phyloP scores from a whole-genome alignment of 192 early-diverging fungal genomes.

The Coemansia sp. region DNA sequence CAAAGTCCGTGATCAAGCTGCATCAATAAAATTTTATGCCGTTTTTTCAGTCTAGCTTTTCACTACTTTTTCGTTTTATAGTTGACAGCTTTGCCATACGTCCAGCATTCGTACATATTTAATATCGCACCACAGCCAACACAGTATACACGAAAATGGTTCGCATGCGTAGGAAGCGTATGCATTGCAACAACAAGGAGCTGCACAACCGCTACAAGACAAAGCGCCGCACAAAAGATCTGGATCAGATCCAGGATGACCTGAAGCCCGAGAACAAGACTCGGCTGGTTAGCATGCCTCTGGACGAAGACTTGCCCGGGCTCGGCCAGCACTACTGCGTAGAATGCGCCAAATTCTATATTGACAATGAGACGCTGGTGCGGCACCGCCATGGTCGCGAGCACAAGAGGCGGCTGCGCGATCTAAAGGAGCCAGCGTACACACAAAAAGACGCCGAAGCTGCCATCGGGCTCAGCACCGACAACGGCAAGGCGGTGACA shows the following conservation, averaged over 20 bases:
- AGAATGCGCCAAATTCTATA: conserved; percentile 74
- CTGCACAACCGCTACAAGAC: conserved; percentile 79
- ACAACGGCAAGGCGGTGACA: conserved; percentile 51
- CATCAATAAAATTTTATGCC: not conserved
- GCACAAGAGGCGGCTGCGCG: conserved; percentile 84
- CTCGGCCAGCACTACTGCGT: conserved; percentile 90
- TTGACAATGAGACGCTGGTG: conserved; percentile 58
- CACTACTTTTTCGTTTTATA: not conserved
- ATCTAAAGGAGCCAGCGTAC: conserved; percentile 76
- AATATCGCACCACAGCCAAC: not conserved
- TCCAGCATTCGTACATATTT: not conserved
- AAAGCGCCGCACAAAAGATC: conserved; percentile 82
- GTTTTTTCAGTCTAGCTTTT: not conserved
- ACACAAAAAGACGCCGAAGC: conserved; percentile 87
- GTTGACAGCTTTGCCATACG: not conserved
- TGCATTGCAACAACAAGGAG: conserved; percentile 62
- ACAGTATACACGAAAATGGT: conserved; percentile 24
- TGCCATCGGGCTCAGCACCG: conserved; percentile 61
- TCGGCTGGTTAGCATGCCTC: conserved; percentile 60
- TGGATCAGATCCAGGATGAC: conserved; percentile 95
- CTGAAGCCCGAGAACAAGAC: conserved; percentile 68
- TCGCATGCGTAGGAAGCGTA: conserved; percentile 50
- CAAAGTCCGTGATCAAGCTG: not conserved
- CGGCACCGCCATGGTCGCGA: conserved; percentile 76
- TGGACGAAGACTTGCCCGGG: conserved; percentile 87